Evolutionary conservation across 1,139 yeast species (phyloP).

Genomic region (Yamadazyma atlantica): DNA sequence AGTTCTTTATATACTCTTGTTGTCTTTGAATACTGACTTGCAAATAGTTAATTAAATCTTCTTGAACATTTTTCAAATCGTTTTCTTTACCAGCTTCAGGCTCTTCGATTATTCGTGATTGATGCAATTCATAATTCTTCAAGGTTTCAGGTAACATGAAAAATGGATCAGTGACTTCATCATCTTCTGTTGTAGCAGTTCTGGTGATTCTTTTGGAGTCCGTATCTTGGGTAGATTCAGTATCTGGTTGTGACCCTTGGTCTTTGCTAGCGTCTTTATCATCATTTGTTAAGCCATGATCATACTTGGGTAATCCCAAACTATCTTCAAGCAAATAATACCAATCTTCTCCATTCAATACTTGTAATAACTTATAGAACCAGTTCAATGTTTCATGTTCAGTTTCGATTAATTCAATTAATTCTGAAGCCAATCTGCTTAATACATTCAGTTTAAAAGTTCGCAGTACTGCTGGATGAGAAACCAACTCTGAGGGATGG

Average conservation of each 20-base stretch:
- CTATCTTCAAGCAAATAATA: conserved; percentile 60
- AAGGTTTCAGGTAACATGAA: conserved; percentile 39
- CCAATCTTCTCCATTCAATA: conserved; percentile 86
- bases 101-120: conserved; percentile 19
- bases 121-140: conserved; percentile 36
- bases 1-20: conserved; percentile 82
- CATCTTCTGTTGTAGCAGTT: conserved; percentile 16
- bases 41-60: conserved; percentile 43
- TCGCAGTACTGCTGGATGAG: conserved; percentile 66
- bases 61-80: conserved; percentile 31
- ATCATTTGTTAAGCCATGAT: conserved; percentile 55
- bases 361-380: conserved; percentile 68
- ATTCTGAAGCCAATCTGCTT: conserved; percentile 62
- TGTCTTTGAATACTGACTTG: conserved; percentile 73
- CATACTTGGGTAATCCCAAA: conserved; percentile 66
- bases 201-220: conserved; percentile 47
- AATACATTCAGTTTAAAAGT: conserved; percentile 57
- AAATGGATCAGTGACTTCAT: conserved; percentile 35
- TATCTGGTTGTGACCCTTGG: conserved; percentile 58
- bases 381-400: conserved; percentile 77
- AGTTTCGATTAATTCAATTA: conserved; percentile 72
- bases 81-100: conserved; percentile 25
- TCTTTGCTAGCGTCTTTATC: conserved; percentile 6
- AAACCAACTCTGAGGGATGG: conserved; percentile 76
- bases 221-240: conserved; percentile 46